These are phyloP conservation scores for Fraxinus anomala DNA, from an alignment of 257 asterid genomes.

Conservation along the genomic window DNA sequence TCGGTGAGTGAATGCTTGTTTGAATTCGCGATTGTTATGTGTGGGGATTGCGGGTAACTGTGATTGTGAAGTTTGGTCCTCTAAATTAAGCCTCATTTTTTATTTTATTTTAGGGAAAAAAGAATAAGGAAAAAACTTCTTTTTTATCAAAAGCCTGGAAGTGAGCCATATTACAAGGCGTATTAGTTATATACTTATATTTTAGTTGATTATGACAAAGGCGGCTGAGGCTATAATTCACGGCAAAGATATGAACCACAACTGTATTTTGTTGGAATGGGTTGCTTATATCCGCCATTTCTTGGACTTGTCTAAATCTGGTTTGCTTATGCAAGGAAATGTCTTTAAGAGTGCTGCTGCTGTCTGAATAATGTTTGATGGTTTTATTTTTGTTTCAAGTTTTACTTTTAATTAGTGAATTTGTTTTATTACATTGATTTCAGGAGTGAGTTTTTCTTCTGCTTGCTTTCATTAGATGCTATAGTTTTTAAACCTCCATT, in stretches of 20 bases:
- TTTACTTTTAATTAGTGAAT: neutral
- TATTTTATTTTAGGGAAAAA: neutral
- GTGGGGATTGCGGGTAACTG: neutral
- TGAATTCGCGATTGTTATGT: conserved; percentile 6
- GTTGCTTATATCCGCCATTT: neutral
- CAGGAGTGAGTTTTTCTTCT: neutral
- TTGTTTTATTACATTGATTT: neutral
- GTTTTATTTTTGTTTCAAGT: neutral
- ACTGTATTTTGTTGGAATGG: conserved; percentile 12
- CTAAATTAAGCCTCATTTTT: neutral
- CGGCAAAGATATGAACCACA: neutral
- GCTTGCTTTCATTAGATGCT: neutral
- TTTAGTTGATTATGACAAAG: neutral
- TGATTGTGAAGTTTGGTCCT: neutral
- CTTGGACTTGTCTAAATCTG: neutral
- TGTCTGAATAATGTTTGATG: neutral
- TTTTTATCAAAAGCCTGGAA: conserved; percentile 2
- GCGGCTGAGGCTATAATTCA: neutral
- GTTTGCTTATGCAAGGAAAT: conserved; percentile 1
- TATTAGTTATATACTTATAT: neutral
- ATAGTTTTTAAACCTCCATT: neutral
- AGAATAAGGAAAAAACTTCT: neutral
- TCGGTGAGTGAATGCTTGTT: conserved; percentile 3
- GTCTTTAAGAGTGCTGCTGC: neutral
- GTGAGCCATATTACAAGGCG: conserved; percentile 7